A percentile compares a stretch with the other conserved stretches of the same genome.
phyloP scores from a whole-genome alignment of 306 rosid genomes.

The Cercis canadensis region DNA sequence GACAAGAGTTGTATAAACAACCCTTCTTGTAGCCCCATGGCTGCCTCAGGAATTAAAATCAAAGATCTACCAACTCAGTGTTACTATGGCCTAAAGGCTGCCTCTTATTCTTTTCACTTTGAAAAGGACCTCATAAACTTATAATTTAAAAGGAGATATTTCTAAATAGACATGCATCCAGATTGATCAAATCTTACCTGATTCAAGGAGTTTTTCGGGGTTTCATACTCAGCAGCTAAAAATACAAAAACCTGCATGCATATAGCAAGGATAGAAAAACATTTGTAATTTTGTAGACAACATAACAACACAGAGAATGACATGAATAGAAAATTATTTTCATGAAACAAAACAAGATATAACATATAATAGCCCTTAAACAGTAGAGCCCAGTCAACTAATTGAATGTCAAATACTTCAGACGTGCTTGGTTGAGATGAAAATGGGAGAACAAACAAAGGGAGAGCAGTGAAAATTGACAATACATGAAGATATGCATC shows the following conservation, averaged over 20 bases:
- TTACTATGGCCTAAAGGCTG: too few species aligned
- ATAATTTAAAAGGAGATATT: slow-evolving; percentile 3
- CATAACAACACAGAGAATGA: slow-evolving; percentile 12
- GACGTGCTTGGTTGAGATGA: not conserved
- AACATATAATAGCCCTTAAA: too few species aligned
- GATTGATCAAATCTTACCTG: slow-evolving; percentile 54
- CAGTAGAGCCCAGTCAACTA: too few species aligned
- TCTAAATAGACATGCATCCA: slow-evolving; percentile 21
- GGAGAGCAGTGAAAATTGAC: not conserved
- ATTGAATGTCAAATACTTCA: not conserved
- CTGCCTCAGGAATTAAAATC: not conserved
- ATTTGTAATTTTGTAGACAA: slow-evolving; percentile 10
- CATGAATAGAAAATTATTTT: not conserved
- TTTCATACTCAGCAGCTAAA: slow-evolving; percentile 85
- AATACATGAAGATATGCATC: slow-evolving; percentile 10
- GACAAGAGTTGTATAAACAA: too few species aligned
- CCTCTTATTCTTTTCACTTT: slow-evolving; percentile 1
- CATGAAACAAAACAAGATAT: slow-evolving; percentile 21
- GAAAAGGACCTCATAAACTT: slow-evolving; percentile 7
- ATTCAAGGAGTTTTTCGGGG: slow-evolving; percentile 69
- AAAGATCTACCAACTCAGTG: not conserved
- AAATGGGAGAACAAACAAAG: not conserved
- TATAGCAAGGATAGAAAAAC: not conserved
- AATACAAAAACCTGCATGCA: slow-evolving; percentile 77
- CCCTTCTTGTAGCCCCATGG: not conserved